Base-by-base conservation (phyloP, 139 green algal genomes). In the Trebouxia sp. region DNA sequence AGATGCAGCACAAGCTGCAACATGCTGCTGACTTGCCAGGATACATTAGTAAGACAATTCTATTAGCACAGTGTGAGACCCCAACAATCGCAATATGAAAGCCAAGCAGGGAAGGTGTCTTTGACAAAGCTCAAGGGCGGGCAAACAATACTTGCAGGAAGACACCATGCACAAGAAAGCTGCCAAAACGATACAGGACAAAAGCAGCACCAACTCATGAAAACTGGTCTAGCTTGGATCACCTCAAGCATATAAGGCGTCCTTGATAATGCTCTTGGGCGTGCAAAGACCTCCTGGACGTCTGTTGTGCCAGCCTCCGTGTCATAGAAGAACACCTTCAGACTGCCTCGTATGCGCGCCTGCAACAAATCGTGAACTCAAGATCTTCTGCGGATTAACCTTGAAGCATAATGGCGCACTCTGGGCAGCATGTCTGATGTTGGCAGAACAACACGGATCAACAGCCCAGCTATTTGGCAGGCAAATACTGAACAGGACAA, bases 321-420 rank as follows among this genome's bases (percentile, higher is more conserved):
- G 65, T 88, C 80, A 78, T 94, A 94, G 67, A 94, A 94, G 9
- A 83, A 87, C 32, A 94, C 84, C 24, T 84, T 82, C 28, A 94
- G 77, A 39, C 80, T 69, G 15, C 91, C 91, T 12, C 53, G 78
- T 4, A 94, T 79, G 43, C 41, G 41, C 12, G 88, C 87, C 79
- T 90, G 69, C 38, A 83, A 15, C 39, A 38, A n/a, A n/a, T n/a
- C n/a, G n/a, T n/a, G n/a, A n/a, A n/a, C n/a, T n/a, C n/a, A n/a
- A n/a, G n/a, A n/a, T n/a, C n/a, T n/a, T n/a, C n/a, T n/a, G n/a
- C n/a, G n/a, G n/a, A n/a, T n/a, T n/a, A n/a, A n/a, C n/a, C n/a
- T n/a, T n/a, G n/a, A n/a, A n/a, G n/a, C n/a, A n/a, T n/a, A n/a
- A n/a, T n/a, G n/a, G n/a, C n/a, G n/a, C n/a, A n/a, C n/a, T n/a